Base-by-base conservation (phyloP, 2,329 filamentous ascomycete species). In the Pyricularia sp. region DNA sequence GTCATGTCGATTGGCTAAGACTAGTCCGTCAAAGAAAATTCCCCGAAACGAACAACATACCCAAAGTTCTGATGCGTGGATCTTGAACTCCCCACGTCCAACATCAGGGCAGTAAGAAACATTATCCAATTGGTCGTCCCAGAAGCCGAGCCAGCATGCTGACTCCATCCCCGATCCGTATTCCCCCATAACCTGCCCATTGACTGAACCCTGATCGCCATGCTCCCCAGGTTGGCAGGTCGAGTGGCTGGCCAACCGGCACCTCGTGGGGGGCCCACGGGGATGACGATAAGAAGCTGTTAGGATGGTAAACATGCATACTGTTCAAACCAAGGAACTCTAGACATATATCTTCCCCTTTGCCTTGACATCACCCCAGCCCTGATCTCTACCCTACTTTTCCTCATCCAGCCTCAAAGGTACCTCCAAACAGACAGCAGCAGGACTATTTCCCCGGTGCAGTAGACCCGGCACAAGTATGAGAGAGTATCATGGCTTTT, bases 401-500 rank as follows among this genome's bases (percentile, higher is more conserved):
- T 30, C 42, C 7, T 42, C 25, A 23, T 14, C 42, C 59, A 66
- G 68, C n/a, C 69, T 69, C 65, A 69, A 70, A 76, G 33, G 7
- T 74, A 73, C 66, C 64, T 63, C 36, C 59, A 67, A 69, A 5
- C 42, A 55, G 42, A 55, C 66, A 76, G 75, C 79, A 79, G 75
- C 36, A 59, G 26, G 26, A 42, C 12, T 3, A 12, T 58, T 50
- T 12, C 23, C 4, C 25, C 55, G 31, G 26, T 1, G n/a, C 58
- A 26, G 30, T 68, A 31, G 36, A 63, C 55, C 31, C 36, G 66
- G 66, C 55, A 14, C 63, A 61, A 68, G 55, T 81, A 89, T 89
- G 87, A 86, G 87, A 88, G 86, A 89, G 81, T 89, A 89, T 76
- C 87, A 90, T 89, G 87, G 86, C 82, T 89, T 89, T 80, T 89